phyloP scores from a whole-genome alignment of 2,329 filamentous ascomycete species.

The Cladosporium sp. region DNA sequence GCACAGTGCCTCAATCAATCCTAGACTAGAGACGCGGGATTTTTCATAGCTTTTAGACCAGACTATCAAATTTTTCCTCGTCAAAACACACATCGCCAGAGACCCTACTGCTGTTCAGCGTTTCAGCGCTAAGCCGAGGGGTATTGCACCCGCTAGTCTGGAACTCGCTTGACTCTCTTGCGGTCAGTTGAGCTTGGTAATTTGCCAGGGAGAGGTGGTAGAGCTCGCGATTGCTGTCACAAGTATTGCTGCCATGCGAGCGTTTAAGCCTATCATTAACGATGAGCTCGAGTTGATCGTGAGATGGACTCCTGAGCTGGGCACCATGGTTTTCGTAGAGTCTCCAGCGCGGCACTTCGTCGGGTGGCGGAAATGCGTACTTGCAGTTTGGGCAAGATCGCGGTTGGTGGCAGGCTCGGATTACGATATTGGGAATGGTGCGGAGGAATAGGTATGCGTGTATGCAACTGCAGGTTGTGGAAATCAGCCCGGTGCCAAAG shows the following conservation, averaged over 20 bases:
- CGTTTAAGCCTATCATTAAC: neutral
- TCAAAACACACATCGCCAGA: neutral
- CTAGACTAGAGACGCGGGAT: neutral
- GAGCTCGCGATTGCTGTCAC: neutral
- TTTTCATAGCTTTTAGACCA: neutral
- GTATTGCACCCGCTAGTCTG: conserved; percentile 2
- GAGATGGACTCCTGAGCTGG: neutral
- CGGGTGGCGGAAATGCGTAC: neutral
- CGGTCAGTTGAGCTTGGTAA: neutral
- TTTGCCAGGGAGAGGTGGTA: neutral
- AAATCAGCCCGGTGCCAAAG: neutral
- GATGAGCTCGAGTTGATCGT: neutral
- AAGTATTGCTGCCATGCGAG: neutral
- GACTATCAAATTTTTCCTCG: neutral
- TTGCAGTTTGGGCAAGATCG: conserved; percentile 8
- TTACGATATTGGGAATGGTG: neutral
- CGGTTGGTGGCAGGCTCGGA: neutral
- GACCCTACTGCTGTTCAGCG: neutral
- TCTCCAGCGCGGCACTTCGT: neutral
- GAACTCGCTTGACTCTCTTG: conserved; percentile 1
- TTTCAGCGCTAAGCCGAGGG: neutral
- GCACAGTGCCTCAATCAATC: neutral
- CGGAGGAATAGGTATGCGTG: conserved; percentile 1
- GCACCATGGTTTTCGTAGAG: neutral
- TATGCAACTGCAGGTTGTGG: neutral